Evolutionary conservation across 306 rosid genomes (phyloP), one percentile per base, ranked within the genome.

Genomic region (Pyrus bretschneideri): DNA sequence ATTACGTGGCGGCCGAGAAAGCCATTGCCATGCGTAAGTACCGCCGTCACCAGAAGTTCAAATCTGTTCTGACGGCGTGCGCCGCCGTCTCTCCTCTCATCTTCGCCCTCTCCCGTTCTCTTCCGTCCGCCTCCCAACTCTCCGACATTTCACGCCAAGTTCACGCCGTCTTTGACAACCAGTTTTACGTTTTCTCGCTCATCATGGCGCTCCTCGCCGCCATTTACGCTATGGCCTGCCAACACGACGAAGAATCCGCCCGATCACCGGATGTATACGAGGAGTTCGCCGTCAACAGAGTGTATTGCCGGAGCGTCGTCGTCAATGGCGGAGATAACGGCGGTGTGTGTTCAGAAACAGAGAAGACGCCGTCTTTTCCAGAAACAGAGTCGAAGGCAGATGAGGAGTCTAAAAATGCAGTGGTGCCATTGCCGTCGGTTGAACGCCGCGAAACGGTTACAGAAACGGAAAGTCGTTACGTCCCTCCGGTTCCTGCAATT

Each of bases 141-240:
- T 2, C 76, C 4, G 55, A 18, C 40, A 7, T 70, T 14, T 64
- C 61, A 77, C 23, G 78, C 23, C 4, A 62, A 21, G 21, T 78
- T 1, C 18, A 75, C 10, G 23, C 76, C 12, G 42, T 87, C 66
- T 75, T 90, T 66, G 70, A 70, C 31, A 75, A 82, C 79, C 75
- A 86, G 13, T 67, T 90, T 83, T 87, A 55, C 38, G 89, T 82
- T 3, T 90, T 90, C 57, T 11, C 84, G 7, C 71, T 91, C 58
- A 73, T 82, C 27, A 79, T 87, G 55, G 72, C 75, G n/a, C 76
- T 91, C 15, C 71, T 94, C 25, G 49, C 86, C 78, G 57, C 73
- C 59, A 76, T 92, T 68, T 94, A 80, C 71, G 44, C 69, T 14
- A 78, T 85, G 51, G 85, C 93, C 85, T 52, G 57, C 58, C 14